Evolutionary conservation across 768 basidiomycete species (phyloP).

Genomic region (Coprinopsis marcescibilis): DNA sequence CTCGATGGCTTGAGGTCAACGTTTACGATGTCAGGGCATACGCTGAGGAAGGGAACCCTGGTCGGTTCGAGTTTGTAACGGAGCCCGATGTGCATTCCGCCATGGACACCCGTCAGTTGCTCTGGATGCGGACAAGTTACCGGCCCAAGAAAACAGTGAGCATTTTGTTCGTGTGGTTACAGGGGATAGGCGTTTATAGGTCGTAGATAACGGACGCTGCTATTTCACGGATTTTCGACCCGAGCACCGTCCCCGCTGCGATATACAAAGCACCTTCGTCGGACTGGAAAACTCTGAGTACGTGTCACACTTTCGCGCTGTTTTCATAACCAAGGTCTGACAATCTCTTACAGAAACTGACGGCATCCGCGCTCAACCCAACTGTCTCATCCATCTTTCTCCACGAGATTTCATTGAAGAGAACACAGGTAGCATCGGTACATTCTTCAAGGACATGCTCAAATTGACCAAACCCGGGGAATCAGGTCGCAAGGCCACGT

Average conservation of each 20-base stretch:
- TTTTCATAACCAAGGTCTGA: background rate
- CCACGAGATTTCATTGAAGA: background rate
- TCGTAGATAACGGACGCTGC: background rate
- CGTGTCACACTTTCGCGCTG: background rate
- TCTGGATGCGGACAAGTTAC: background rate
- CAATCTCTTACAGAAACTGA: background rate
- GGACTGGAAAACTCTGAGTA: conserved; percentile 7
- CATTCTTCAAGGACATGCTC: conserved; percentile 4
- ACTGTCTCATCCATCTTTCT: background rate
- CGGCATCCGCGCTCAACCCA: background rate
- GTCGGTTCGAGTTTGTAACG: background rate
- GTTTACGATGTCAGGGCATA: background rate
- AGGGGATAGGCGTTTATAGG: background rate
- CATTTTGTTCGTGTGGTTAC: background rate
- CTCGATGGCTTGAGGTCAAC: background rate
- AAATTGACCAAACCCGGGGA: conserved; percentile 3
- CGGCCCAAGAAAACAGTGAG: background rate
- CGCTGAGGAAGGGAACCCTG: background rate
- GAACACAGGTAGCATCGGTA: conserved; percentile 7
- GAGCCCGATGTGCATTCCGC: conserved; percentile 1
- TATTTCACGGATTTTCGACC: background rate
- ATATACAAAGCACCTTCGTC: conserved; percentile 5
- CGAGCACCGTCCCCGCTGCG: background rate
- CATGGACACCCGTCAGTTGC: background rate
- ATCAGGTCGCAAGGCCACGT: conserved; percentile 1